A percentile compares a stretch with the other conserved stretches of the same genome.
These are phyloP conservation scores for Liquidambar formosana DNA, from an alignment of 164 flowering plant species.

Conservation along the genomic window DNA sequence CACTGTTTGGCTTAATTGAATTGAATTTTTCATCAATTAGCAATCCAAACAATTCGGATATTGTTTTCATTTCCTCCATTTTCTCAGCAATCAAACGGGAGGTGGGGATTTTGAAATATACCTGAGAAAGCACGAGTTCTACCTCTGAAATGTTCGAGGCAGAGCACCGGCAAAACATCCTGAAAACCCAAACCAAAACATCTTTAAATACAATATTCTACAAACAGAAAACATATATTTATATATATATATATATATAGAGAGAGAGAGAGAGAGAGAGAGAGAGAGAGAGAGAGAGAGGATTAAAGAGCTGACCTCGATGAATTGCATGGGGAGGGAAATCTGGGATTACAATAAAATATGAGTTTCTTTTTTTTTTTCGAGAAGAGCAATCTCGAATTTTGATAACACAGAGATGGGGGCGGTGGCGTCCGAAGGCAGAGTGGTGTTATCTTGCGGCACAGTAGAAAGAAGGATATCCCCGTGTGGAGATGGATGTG, in stretches of 20 bases:
- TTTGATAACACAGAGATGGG: too few relatives aligned
- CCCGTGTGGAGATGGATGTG: too few relatives aligned
- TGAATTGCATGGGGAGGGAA: constrained; percentile 19
- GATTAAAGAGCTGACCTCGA: too few relatives aligned
- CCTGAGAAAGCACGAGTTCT: constrained; percentile 36
- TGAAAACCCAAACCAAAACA: constrained; percentile 11
- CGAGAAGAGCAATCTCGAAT: too few relatives aligned
- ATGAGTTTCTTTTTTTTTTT: too few relatives aligned
- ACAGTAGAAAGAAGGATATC: too few relatives aligned
- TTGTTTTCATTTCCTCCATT: neutral
- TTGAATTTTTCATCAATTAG: too few relatives aligned
- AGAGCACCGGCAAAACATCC: constrained; percentile 36
- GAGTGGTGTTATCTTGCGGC: too few relatives aligned
- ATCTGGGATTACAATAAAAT: too few relatives aligned
- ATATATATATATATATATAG: neutral
- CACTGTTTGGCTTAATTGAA: too few relatives aligned
- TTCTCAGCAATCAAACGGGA: neutral
- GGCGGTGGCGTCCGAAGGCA: too few relatives aligned
- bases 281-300: constrained; percentile 1
- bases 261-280: neutral
- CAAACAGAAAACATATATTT: neutral
- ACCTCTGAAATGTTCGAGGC: constrained; percentile 19
- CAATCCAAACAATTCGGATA: too few relatives aligned
- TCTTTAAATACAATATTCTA: neutral
- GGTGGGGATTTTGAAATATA: constrained; percentile 6